Conservation (phyloP, 73 alveolate species). For the Tetrahymena borealis region DNA sequence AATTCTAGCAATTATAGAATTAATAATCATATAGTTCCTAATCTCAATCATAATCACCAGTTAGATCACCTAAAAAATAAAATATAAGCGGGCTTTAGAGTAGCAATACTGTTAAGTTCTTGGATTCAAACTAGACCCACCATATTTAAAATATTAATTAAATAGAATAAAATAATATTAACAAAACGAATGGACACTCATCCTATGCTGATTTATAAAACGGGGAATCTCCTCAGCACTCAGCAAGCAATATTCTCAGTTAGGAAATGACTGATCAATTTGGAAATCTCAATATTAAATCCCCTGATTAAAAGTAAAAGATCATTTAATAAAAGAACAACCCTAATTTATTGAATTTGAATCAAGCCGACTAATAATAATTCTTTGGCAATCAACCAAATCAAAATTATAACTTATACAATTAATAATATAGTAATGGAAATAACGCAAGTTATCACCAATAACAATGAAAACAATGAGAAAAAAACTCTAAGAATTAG, state of each 20-base stretch:
- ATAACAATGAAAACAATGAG: background rate
- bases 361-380: background rate
- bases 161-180: background rate
- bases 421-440: background rate
- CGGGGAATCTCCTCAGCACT: background rate
- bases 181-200: background rate
- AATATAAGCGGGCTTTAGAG: background rate
- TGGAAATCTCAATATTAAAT: background rate
- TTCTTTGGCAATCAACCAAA: background rate
- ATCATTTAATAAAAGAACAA: background rate
- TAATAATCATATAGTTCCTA: background rate
- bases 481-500: too few species aligned
- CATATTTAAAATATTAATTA: background rate
- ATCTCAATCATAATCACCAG: background rate
- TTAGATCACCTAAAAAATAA: background rate
- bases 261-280: background rate
- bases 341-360: background rate
- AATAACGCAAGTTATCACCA: background rate
- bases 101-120: background rate
- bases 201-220: background rate
- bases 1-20: background rate
- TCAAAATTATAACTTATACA: background rate
- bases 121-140: background rate
- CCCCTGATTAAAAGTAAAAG: background rate
- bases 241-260: background rate